These are phyloP conservation scores for Helenozyma rhizophorensis DNA, from an alignment of 805 yeast species.

Conservation along the genomic window DNA sequence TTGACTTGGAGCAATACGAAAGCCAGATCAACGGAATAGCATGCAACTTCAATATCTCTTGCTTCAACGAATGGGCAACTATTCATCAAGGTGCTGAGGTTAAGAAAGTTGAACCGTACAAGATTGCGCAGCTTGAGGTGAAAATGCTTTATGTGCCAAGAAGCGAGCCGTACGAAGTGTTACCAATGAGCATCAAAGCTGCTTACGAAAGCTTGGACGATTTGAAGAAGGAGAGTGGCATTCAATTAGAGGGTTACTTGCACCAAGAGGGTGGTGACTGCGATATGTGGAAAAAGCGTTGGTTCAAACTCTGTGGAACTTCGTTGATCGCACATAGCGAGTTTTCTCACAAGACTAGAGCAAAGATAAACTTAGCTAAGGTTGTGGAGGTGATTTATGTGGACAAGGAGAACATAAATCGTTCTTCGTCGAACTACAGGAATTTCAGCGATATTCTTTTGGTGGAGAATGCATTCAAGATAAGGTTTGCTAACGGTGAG, in stretches of 20 bases:
- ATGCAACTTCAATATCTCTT: constrained; percentile 49
- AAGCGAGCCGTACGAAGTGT: constrained; percentile 50
- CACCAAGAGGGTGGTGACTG: constrained; percentile 93
- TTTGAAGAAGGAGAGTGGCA: constrained; percentile 21
- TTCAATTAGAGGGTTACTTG: constrained; percentile 59
- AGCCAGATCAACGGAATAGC: constrained; percentile 51
- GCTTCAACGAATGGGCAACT: constrained; percentile 80
- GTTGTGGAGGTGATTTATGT: constrained; percentile 50
- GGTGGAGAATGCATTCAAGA: constrained; percentile 69
- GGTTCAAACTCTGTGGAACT: constrained; percentile 66
- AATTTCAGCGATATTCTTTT: constrained; percentile 69
- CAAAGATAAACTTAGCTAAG: constrained; percentile 70
- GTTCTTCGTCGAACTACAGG: constrained; percentile 38
- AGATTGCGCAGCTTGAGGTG: constrained; percentile 62
- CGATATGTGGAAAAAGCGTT: constrained; percentile 66
- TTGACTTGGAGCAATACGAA: constrained; percentile 58
- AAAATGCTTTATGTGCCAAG: constrained; percentile 70
- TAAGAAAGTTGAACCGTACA: constrained; percentile 43
- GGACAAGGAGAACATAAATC: constrained; percentile 30
- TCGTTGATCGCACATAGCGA: constrained; percentile 76
- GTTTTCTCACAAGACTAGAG: constrained; percentile 60
- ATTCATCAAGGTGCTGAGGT: constrained; percentile 19
- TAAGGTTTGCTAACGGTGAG: constrained; percentile 76
- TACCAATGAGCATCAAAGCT: constrained; percentile 65
- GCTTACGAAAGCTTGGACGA: constrained; percentile 34